Base-by-base conservation (phyloP, 202 grass and related monocot genomes). In the Carex arenaria region DNA sequence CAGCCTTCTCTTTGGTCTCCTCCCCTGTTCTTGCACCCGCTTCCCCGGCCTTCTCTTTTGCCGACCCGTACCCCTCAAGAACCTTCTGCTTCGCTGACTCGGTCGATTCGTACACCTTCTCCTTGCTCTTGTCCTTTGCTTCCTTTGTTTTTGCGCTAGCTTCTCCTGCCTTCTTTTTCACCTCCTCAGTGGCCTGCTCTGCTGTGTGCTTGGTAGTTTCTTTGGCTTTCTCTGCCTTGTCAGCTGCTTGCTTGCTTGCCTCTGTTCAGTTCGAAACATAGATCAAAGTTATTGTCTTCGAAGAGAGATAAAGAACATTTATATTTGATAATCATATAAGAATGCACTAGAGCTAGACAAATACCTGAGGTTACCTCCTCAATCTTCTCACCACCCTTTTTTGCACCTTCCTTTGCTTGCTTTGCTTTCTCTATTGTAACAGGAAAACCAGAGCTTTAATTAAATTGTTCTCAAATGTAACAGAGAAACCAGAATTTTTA, bases 81-180 rank as follows among this genome's bases (percentile, higher is more conserved):
- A 83, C 86, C 5, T 87, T 82, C 57, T 95, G 61, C 78, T 82
- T 92, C 0, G 84, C 31, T 43, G 80, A 67, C 51, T 92, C 84
- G 66, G 63, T 88, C 67, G 78, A 51, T 79, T 90, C 84, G 0
- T 84, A 68, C 66, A 84, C 82, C 12, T 85, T 56, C 59, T 74
- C 85, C 51, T 69, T 89, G 54, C 72, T 85, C 20, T 82, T 55
- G 19, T 89, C 85, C 47, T 73, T 62, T 0, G 7, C 20, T 0
- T 87, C 82, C 23, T 84, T 72, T 5, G 82, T 68, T 17, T 76
- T 80, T 4, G 57, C 77, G 64, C 83, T 88, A 4, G 77, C 66
- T 2, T 89, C 72, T 3, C 80, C 90, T 0, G 93, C 88, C 92
- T 88, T 90, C 77, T 56, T 79, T 1, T 79, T 69, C 3, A 67